Conservation (phyloP, 2,329 filamentous ascomycete genomes). For the Lomentospora prolificans region DNA sequence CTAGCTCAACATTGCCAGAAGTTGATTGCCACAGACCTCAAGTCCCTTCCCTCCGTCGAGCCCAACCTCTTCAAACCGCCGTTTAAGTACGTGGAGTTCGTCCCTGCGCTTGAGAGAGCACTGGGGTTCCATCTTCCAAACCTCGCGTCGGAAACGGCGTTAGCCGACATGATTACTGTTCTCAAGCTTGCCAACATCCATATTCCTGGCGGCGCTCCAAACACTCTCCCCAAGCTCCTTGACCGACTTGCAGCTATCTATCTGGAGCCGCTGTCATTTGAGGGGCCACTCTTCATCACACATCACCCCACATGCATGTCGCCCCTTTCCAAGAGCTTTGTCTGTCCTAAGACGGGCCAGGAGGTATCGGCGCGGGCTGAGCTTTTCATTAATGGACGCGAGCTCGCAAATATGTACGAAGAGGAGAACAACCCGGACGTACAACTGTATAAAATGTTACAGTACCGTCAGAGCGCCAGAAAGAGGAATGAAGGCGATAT, state of each 20-base stretch:
- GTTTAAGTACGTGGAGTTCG: conserved; percentile 67
- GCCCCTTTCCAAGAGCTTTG: conserved; percentile 79
- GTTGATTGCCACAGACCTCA: conserved; percentile 34
- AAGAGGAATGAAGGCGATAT: conserved; percentile 17
- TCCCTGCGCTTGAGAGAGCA: conserved; percentile 63
- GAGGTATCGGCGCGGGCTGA: conserved; percentile 73
- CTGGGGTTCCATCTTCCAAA: conserved; percentile 59
- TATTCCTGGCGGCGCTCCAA: conserved; percentile 53
- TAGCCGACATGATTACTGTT: conserved; percentile 42
- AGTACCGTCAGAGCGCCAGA: conserved; percentile 27
- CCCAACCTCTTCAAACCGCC: conserved; percentile 34
- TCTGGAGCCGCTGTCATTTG: conserved; percentile 65
- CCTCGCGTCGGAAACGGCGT: conserved; percentile 44
- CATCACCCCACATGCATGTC: conserved; percentile 87
- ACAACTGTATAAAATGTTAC: conserved; percentile 73
- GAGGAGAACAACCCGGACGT: conserved; percentile 90
- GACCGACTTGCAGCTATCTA: conserved; percentile 69
- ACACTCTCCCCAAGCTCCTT: conserved; percentile 58
- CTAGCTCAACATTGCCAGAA: conserved; percentile 43
- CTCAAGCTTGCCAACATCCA: conserved; percentile 49
- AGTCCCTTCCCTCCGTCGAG: conserved; percentile 33
- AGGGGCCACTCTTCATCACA: conserved; percentile 70
- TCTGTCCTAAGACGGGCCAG: conserved; percentile 58
- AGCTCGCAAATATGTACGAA: conserved; percentile 95
- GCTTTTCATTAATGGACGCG: conserved; percentile 69